Conservation (phyloP, 129 eudicot genomes). For the Flaveria sonorensis region DNA sequence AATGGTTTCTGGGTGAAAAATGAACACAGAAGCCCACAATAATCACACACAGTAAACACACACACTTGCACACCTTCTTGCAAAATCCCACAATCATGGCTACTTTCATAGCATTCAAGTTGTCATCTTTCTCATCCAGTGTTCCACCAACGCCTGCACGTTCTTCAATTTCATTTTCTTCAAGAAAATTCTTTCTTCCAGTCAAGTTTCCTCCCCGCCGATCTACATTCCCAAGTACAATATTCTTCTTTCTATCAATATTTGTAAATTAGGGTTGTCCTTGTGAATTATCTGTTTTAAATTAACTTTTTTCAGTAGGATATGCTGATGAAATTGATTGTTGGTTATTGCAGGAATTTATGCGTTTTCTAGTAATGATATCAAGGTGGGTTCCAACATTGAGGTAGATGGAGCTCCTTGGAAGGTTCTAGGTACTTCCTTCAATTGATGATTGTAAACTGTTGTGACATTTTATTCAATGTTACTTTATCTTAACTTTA, state of each 20-base stretch:
- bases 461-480: not conserved
- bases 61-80: not conserved
- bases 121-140: constrained; percentile 31
- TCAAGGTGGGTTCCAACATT: constrained; percentile 76
- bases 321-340: no score
- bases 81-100: constrained; percentile 18
- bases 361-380: constrained; percentile 75
- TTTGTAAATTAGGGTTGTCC: constrained; percentile 9
- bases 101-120: constrained; percentile 28
- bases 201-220: constrained; percentile 39
- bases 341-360: constrained; percentile 47
- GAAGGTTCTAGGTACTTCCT: constrained; percentile 62
- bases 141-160: constrained; percentile 17
- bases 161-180: constrained; percentile 35
- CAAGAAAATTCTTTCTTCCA: constrained; percentile 28
- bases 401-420: constrained; percentile 87
- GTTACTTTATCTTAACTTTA: not conserved
- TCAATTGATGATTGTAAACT: not conserved
- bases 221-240: constrained; percentile 51
- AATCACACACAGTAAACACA: not conserved
- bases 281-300: no score
- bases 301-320: no score
- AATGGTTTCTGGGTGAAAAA: constrained; percentile 17
- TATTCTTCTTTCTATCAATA: not conserved
- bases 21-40: not conserved